These are phyloP conservation scores for Esteya vermicola DNA, from an alignment of 2,329 filamentous ascomycete genomes.

Conservation along the genomic window DNA sequence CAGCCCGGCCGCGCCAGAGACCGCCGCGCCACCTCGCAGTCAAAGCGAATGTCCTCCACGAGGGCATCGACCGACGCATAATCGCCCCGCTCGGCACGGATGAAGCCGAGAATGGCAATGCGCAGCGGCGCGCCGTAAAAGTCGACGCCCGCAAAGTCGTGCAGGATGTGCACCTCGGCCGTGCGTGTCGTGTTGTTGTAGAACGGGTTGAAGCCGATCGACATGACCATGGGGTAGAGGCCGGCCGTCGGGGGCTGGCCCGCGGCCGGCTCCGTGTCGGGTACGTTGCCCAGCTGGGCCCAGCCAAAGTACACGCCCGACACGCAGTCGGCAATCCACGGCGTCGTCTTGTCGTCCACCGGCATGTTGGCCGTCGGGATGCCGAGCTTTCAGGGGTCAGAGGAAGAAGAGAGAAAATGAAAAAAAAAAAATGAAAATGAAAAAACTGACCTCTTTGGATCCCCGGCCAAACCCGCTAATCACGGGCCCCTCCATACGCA, in stretches of 20 bases:
- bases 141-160: constrained; percentile 52
- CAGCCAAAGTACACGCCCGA: constrained; percentile 93
- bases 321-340: constrained; percentile 48
- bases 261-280: constrained; percentile 22
- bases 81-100: constrained; percentile 68
- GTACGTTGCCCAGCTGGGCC: constrained; percentile 25
- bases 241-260: constrained; percentile 8
- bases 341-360: constrained; percentile 45
- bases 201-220: constrained; percentile 92
- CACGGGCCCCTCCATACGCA: constrained; percentile 72
- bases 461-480: constrained; percentile 89
- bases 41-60: constrained; percentile 74
- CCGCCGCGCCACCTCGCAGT: constrained; percentile 67
- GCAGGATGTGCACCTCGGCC: constrained; percentile 83
- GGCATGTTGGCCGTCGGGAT: constrained; percentile 93
- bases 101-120: constrained; percentile 70
- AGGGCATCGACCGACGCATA: constrained; percentile 74
- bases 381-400: constrained; percentile 52
- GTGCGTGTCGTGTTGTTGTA: constrained; percentile 82
- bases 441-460: constrained; percentile 61
- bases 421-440: not conserved
- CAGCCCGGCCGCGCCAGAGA: constrained; percentile 57
- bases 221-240: constrained; percentile 81
- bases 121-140: constrained; percentile 79
- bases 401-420: not conserved